These are phyloP conservation scores for Pestalotiopsis sp. DNA, from an alignment of 2,329 filamentous ascomycete genomes.

Conservation along the genomic window DNA sequence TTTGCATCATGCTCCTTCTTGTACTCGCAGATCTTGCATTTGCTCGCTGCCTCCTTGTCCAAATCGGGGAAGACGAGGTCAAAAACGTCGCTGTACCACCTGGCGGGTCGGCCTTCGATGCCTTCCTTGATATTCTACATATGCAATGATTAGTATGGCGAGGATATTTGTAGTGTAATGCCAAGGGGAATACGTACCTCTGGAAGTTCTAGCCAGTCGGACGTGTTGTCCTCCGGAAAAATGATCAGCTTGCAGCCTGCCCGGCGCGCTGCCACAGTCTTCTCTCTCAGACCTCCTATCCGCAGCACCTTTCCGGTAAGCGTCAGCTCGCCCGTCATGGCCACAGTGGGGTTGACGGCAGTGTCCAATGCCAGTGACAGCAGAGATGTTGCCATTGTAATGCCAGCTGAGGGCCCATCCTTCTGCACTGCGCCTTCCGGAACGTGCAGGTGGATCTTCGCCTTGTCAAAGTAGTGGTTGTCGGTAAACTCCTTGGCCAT, in stretches of 20 bases:
- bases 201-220: constrained; percentile 95
- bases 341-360: constrained; percentile 80
- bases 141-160: constrained; percentile 22
- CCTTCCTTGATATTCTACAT: constrained; percentile 94
- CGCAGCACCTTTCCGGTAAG: constrained; percentile 95
- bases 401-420: constrained; percentile 89
- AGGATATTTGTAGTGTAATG: not conserved
- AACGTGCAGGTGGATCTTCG: constrained; percentile 92
- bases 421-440: constrained; percentile 96
- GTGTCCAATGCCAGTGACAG: constrained; percentile 82
- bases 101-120: constrained; percentile 86
- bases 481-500: constrained; percentile 84
- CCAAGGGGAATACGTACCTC: constrained; percentile 68
- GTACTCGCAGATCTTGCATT: constrained; percentile 65
- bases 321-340: constrained; percentile 97
- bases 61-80: constrained; percentile 85
- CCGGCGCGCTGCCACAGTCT: constrained; percentile 91
- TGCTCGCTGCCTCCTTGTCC: constrained; percentile 73
- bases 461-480: constrained; percentile 96
- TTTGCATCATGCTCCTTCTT: constrained; percentile 50
- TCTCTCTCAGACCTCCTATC: constrained; percentile 92
- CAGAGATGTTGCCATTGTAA: constrained; percentile 96
- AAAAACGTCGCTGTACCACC: constrained; percentile 95
- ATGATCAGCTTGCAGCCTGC: constrained; percentile 93
- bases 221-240: constrained; percentile 93